Evolutionary conservation across 306 rosid species (phyloP), one percentile per base, ranked within the genome.

Genomic region (Arachis hypogaea): DNA sequence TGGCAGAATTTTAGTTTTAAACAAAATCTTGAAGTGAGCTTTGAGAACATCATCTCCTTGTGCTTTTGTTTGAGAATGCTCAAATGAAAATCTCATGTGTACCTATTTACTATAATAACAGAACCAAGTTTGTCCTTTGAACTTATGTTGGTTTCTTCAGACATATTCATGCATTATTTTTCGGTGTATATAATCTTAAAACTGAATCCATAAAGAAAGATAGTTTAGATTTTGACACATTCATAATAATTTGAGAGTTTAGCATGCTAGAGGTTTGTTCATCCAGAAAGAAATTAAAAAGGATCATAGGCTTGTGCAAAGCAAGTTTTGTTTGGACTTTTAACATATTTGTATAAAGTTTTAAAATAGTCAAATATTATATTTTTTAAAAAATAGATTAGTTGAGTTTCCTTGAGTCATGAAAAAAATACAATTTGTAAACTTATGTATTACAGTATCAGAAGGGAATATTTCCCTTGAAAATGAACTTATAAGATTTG

Each of bases 11-110:
- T 71, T 73, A 78, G 77, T 66, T 79, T 74, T 71, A 71, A 54
- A 77, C 77, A 74, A 52, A 22, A 84, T 85, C 87, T 85, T 82
- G 61, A 16, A 5, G 42, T 61, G 44, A 66, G 63, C 58, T 40
- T 59, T 8, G 66, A 33, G 49, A 55, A 57, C 66, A 14, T 58
- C 61, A 7, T 58, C 40, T 65, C 43, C 59, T 54, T 55, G 44
- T 63, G 57, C 63, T n/a, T 40, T 58, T 55, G 61, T 29, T 69
- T 63, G 62, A 59, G 60, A 50, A 65, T 56, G 49, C 30, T 59
- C 64, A 59, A 49, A 41, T 62, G 22, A 63, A 49, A 68, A 18
- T 49, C 22, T 38, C 36, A 41, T 66, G 28, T 66, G 3, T 38
- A 38, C 68, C 41, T 50, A 33, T 40, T 38, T 38, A 66, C 74